Base-by-base conservation (phyloP, 1,139 yeast genomes). In the Nadsonia starkeyi-henricii region DNA sequence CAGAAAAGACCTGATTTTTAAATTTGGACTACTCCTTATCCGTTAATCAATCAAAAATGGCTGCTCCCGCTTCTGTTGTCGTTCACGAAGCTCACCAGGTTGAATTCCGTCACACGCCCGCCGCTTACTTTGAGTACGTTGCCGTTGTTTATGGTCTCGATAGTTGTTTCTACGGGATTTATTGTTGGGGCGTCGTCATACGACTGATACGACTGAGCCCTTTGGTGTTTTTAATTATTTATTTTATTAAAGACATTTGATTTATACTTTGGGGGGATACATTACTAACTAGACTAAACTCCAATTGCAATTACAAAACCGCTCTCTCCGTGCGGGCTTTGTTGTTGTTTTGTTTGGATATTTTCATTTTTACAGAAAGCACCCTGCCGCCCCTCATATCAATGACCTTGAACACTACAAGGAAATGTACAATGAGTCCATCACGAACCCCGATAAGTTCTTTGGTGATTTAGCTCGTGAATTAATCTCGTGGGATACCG, bases 51-150 rank as follows among this genome's bases (percentile, higher is more conserved):
- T 39, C 20, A 44, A 76, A 70, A 58, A 57, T 64, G 57, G 50
- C 57, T 28, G 17, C 39, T n/a, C 39, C 39, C 17, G 17, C 39
- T n/a, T n/a, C 15, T n/a, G 17, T n/a, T 33, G 17, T 33, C 17
- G 95, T 85, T 50, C 93, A 84, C 62, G 95, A 86, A 69, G 95
- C 95, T 53, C 81, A 82, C 64, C 71, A 75, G 54, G 76, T 81
- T 50, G 64, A 64, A 51, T 72, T 79, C 46, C 78, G 79, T 60
- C 74, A 71, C 47, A 82, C 95, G 47, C 95, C 95, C 49, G 63
- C 73, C 58, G 85, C 80, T 57, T 86, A 85, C 68, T 84, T 69
- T 64, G 75, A 78, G 57, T 81, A 80, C 45, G 64, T 55, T 17
- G 18, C 13, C 17, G 12, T 36, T 18, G 58, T 88, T 81, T 62